Base-by-base conservation (phyloP, 2,329 filamentous ascomycete species). In the Ophiostoma perfectum region DNA sequence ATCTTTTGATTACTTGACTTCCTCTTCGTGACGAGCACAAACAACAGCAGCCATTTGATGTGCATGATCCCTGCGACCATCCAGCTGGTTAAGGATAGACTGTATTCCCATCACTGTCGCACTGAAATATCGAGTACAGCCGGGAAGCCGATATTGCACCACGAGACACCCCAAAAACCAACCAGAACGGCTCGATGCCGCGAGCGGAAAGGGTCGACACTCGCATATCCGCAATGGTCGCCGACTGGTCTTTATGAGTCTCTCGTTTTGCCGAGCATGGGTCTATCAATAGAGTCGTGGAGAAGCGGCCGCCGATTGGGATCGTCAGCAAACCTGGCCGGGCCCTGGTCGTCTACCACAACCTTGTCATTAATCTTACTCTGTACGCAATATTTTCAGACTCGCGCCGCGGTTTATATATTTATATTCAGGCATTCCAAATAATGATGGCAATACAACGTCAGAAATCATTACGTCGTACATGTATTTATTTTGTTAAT, bases 181-280 rank as follows among this genome's bases (percentile, higher is more conserved):
- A 12, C 44, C 38, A 41, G 12, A 42, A 47, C 65, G 65, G 65
- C 65, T 55, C n/a, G 49, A 27, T 55, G 49, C 49, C 49, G 49
- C 49, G 49, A 55, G 49, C 14, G 49, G 49, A 55, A 55, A 55
- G 18, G 49, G 49, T 55, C 18, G 49, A 55, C 49, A 11, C 18
- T 55, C 49, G 27, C 27, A 27, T 27, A 27, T 27, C 49, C 49
- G 14, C 14, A 36, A 27, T 55, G 49, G 18, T 27, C 49, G 49
- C 49, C 49, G 49, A 55, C 49, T 27, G 18, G 49, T 27, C 49
- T 9, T n/a, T 9, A 9, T 55, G 42, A 47, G 47, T 52, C 47
- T 52, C 8, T 45, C 42, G 5, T 45, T 12, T 9, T 45, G 42
- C 7, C 42, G 14, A 12, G 9, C 42, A 45, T 9, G 14, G 7